Evolutionary conservation across 2,329 filamentous ascomycete species (phyloP), one percentile per base, ranked within the genome.

Genomic region (Venturia oleaginea): DNA sequence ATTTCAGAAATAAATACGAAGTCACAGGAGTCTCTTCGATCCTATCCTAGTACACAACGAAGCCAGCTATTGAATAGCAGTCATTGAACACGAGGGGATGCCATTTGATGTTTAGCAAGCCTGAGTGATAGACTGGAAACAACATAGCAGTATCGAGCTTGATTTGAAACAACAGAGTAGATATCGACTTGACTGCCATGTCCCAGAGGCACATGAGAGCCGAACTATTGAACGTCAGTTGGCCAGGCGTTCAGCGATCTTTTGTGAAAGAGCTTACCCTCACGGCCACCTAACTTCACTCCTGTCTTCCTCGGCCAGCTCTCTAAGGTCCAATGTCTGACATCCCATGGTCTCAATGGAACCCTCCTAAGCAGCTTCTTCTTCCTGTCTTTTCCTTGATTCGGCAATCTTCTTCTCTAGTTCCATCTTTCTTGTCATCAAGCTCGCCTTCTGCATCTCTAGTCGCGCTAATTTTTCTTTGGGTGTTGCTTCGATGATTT

Each of bases 351-450:
- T 15, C 8, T 27, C 10, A 8, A 51, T 17, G 17, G 11, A 24
- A 15, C 8, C 27, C 15, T 22, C 3, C 30, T 57, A 57, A 57
- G 15, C 30, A n/a, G 51, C 27, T 19, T 34, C 51, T n/a, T 34
- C 51, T 34, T 34, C 24, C 17, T 57, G 51, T 30, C n/a, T 57
- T 30, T 19, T 32, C 51, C 51, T 57, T 17, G 30, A 34, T 13
- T 81, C 77, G n/a, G 73, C 75, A 63, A 87, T 80, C 71, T 87
- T 86, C 67, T 73, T 78, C 71, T 86, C 81, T 62, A 87, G 70
- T 60, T 80, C 80, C 7, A 76, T 75, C 71, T 77, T 83, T 70
- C 83, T 83, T 7, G 72, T 70, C 2, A 81, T 71, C 17, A 87
- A 72, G 40, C 78, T 77, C n/a, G 77, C 75, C 55, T 81, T 79